Evolutionary conservation across 768 basidiomycete species (phyloP).

Genomic region (Boletales sp.): DNA sequence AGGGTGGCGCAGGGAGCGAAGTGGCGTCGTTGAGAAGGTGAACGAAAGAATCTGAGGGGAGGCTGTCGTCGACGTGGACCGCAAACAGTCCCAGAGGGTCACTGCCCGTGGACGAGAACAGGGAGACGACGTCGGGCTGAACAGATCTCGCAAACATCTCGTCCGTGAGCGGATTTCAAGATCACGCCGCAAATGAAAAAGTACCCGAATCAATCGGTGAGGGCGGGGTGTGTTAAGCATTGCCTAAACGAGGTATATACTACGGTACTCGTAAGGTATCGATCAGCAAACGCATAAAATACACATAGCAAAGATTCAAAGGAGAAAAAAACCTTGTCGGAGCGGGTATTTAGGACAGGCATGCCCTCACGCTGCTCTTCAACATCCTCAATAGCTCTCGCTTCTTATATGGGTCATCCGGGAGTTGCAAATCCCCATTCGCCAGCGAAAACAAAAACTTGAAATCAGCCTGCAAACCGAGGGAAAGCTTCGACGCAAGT

Average conservation of each 20-base stretch:
- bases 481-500: slow-evolving; percentile 60
- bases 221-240: neutral
- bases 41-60: slow-evolving; percentile 62
- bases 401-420: slow-evolving; percentile 50
- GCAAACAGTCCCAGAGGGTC: slow-evolving; percentile 59
- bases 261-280: slow-evolving; percentile 1
- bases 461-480: slow-evolving; percentile 88
- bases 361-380: slow-evolving; percentile 40
- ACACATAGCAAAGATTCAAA: slow-evolving; percentile 10
- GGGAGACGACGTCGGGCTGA: slow-evolving; percentile 62
- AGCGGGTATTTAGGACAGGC: slow-evolving; percentile 11
- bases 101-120: slow-evolving; percentile 72
- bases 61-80: slow-evolving; percentile 40
- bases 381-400: slow-evolving; percentile 53
- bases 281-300: slow-evolving; percentile 3
- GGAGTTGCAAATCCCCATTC: slow-evolving; percentile 48
- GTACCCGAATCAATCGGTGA: slow-evolving; percentile 10
- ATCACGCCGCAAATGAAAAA: slow-evolving; percentile 15
- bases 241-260: slow-evolving; percentile 2
- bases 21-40: slow-evolving; percentile 59
- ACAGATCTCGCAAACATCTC: slow-evolving; percentile 48
- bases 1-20: slow-evolving; percentile 43
- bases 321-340: neutral
- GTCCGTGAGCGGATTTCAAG: slow-evolving; percentile 11
- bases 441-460: slow-evolving; percentile 68